Conservation (phyloP, 2,329 filamentous ascomycete species). For the Fusarium concolor region DNA sequence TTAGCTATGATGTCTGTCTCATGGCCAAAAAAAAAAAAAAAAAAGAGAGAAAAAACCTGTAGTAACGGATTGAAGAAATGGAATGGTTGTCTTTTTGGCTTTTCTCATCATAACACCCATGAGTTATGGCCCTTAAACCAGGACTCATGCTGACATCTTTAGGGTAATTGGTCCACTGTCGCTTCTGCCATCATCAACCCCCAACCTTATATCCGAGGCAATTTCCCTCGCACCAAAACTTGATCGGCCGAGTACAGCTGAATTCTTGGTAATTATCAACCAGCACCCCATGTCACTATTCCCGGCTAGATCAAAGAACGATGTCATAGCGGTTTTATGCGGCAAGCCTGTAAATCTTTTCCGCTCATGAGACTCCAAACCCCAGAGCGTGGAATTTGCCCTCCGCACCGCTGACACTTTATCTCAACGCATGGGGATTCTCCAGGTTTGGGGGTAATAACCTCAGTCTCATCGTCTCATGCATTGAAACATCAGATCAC, state of each 20-base stretch:
- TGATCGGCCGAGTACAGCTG: neutral
- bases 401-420: neutral
- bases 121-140: neutral
- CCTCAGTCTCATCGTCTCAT: neutral
- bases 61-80: too few relatives aligned
- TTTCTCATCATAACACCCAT: too few relatives aligned
- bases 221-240: neutral
- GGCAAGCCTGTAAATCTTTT: neutral
- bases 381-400: too few relatives aligned
- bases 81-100: too few relatives aligned
- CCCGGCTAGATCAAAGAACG: neutral
- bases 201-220: neutral
- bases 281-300: too few relatives aligned
- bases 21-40: too few relatives aligned
- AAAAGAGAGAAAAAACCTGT: too few relatives aligned
- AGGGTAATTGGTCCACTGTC: too few relatives aligned
- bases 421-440: constrained; percentile 11
- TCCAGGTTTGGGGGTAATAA: neutral
- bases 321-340: neutral
- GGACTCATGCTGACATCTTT: neutral
- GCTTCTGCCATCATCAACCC: too few relatives aligned
- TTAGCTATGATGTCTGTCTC: neutral
- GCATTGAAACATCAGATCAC: neutral
- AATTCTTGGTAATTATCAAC: neutral
- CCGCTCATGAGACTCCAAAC: neutral